Percentiles rank a stretch among this genome's conserved stretches.
Conservation (phyloP, 2,329 filamentous ascomycete species). For the Mycosphaerelloides madeirae region DNA sequence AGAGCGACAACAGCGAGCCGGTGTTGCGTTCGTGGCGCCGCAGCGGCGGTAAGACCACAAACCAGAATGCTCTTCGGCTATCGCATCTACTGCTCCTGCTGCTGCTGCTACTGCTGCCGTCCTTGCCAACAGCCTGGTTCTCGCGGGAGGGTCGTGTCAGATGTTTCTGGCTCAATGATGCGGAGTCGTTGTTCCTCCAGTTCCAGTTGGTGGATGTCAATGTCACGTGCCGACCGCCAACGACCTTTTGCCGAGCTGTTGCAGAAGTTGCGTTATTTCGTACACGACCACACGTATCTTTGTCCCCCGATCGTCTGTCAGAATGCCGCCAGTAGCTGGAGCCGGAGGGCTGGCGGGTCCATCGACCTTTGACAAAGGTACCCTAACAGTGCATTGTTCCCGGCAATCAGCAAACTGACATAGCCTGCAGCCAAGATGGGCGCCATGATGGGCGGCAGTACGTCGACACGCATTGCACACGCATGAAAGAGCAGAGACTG, state of each 20-base stretch:
- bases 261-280: too few species aligned
- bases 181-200: too few species aligned
- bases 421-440: constrained; percentile 83
- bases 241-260: not conserved
- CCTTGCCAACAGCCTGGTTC: too few species aligned
- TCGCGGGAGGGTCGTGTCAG: too few species aligned
- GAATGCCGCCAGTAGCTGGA: constrained; percentile 31
- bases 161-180: too few species aligned
- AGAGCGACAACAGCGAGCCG: too few species aligned
- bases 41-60: too few species aligned
- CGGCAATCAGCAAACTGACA: constrained; percentile 7
- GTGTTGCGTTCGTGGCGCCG: too few species aligned
- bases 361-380: constrained; percentile 68
- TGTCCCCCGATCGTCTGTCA: constrained; percentile 2
- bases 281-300: too few species aligned
- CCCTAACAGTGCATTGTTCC: constrained; percentile 22
- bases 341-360: constrained; percentile 46
- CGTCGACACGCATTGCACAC: constrained; percentile 32
- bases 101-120: not conserved
- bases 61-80: too few species aligned
- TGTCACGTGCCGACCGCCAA: too few species aligned
- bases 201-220: too few species aligned
- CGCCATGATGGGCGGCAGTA: constrained; percentile 97
- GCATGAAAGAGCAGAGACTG: not conserved
- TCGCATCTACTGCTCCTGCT: not conserved